Evolutionary conservation across 352 stramenopile genomes (phyloP), one percentile per base, ranked within the genome.

Genomic region (Phytophthora lateralis): DNA sequence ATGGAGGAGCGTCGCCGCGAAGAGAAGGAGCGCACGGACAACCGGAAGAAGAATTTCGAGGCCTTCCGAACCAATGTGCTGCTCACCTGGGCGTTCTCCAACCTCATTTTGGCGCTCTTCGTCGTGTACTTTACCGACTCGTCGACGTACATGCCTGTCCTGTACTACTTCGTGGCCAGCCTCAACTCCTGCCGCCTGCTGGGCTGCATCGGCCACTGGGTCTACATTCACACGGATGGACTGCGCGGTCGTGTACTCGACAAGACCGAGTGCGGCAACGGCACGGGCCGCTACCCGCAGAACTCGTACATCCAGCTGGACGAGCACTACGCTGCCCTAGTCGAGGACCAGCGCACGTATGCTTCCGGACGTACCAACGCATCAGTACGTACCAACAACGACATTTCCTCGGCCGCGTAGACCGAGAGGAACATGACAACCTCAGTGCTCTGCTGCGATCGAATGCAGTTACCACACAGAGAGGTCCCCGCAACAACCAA

Each of bases 1-100:
- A 38, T 90, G 24, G 83, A 96, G 43, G 85, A 91, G 12, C 82
- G 82, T 17, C 80, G 79, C 14, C 75, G 78, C 15, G 80, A 92
- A 26, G 77, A 89, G 17, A 74, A 71, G 21, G 50, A 67, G 42
- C 80, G 80, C 15, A 45, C 59, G 4, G 84, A 94, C 46, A 78
- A 86, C 50, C 76, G 87, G 64, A 91, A 91, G 71, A 84, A 81
- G 17, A 73, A 80, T 34, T 96, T 94, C 24, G 85, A 93, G 44
- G 78, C 85, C 3, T 96, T 96, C 73, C 85, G 87, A 12, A 93
- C 85, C 44, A 94, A 91, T 47, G 67, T 96, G 12, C 57, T 96
- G 58, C 69, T 94, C 18, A 63, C 85, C 14, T 96, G 87, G 87
- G 76, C 82, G 7, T 91, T 93, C 39, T 76, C 82, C 21, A 96